Evolutionary conservation across 768 basidiomycete species (phyloP).

Genomic region (Xerocomus spinulosus): DNA sequence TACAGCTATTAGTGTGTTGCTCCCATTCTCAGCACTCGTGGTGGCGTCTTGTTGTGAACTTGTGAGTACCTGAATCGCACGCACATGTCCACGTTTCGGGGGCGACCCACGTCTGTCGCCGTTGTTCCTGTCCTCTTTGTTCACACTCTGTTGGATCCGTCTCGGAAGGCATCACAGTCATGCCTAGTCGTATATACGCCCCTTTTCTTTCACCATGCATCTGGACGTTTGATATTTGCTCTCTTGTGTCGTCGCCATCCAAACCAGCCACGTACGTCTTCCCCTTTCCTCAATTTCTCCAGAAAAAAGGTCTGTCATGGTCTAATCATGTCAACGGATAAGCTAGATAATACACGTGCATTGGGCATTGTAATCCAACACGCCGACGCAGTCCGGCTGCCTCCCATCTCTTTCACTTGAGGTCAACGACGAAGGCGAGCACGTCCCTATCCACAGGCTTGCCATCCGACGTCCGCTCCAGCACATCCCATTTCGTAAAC

Average conservation of each 20-base stretch:
- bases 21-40: not conserved
- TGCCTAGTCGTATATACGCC: too few species aligned
- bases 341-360: too few species aligned
- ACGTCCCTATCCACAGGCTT: constrained; percentile 1
- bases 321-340: too few species aligned
- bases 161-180: too few species aligned
- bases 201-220: too few species aligned
- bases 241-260: too few species aligned
- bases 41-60: not conserved
- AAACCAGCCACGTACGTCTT: too few species aligned
- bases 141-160: constrained; percentile 3
- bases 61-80: not conserved
- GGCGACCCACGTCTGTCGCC: constrained; percentile 6
- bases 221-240: too few species aligned
- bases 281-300: too few species aligned
- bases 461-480: constrained; percentile 1
- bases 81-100: not conserved
- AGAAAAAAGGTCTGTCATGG: too few species aligned
- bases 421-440: constrained; percentile 10
- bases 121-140: not conserved
- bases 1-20: too few species aligned
- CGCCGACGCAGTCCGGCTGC: not conserved
- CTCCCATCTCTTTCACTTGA: constrained; percentile 3
- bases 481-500: constrained; percentile 4
- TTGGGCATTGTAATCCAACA: too few species aligned